Conservation (phyloP, 2,329 filamentous ascomycete genomes). For the Colletotrichum lentis region DNA sequence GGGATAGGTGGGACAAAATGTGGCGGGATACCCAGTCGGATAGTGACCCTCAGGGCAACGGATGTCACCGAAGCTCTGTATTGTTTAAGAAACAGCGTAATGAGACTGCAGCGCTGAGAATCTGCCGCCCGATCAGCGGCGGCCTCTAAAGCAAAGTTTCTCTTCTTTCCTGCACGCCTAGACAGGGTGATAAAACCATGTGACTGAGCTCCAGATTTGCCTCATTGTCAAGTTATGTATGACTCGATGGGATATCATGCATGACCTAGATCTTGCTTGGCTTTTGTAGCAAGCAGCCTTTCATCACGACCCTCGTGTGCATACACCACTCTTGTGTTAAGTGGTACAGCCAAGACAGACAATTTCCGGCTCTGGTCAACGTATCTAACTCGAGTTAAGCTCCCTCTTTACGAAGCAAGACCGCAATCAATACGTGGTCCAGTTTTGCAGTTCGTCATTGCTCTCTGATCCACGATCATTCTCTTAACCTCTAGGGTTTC, state of each 20-base stretch:
- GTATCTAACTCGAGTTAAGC: too few species aligned
- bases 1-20: neutral
- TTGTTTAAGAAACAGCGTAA: conserved; percentile 4
- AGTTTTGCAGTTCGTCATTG: neutral
- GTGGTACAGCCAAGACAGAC: neutral
- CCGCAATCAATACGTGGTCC: neutral
- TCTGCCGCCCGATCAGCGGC: neutral
- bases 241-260: neutral
- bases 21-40: conserved; percentile 1
- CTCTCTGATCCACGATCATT: neutral
- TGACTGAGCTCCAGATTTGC: neutral
- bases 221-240: neutral
- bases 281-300: neutral
- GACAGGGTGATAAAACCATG: neutral
- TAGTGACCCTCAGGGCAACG: neutral
- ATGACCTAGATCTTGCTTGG: neutral
- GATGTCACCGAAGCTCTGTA: neutral
- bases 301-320: neutral
- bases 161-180: neutral
- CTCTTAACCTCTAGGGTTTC: too few species aligned
- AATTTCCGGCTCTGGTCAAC: too few species aligned
- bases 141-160: neutral
- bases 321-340: neutral
- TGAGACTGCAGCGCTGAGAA: neutral
- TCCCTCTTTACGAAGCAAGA: neutral